Conservation (phyloP, 2,329 filamentous ascomycete genomes). For the Talaromyces sp. region DNA sequence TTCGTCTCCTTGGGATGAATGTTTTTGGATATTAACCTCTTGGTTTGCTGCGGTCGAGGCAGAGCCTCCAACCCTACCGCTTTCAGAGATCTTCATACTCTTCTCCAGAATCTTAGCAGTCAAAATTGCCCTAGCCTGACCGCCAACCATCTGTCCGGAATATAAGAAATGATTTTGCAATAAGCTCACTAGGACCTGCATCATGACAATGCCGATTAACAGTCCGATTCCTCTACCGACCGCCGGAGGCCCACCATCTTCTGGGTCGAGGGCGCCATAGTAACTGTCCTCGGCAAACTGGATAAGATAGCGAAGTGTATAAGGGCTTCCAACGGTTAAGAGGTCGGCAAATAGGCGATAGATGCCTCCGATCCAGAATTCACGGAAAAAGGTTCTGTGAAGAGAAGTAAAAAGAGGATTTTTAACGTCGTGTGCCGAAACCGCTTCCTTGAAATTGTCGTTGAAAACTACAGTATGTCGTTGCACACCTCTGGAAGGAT, state of each 20-base stretch:
- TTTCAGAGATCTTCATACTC: conserved; percentile 6
- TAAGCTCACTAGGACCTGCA: conserved; percentile 5
- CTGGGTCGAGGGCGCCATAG: not conserved
- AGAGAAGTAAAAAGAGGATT: conserved; percentile 3
- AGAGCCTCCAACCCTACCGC: not conserved
- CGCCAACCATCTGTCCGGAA: conserved; percentile 1
- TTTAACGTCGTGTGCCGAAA: not conserved
- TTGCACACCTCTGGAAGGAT: not conserved
- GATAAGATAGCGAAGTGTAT: conserved; percentile 4
- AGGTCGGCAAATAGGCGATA: conserved; percentile 1
- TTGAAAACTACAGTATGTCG: not conserved
- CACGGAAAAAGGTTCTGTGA: conserved; percentile 2
- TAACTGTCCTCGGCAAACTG: not conserved
- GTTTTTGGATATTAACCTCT: not conserved
- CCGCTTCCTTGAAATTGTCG: conserved; percentile 1
- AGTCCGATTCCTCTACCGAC: not conserved
- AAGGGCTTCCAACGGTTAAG: not conserved
- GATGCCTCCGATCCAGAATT: conserved; percentile 5
- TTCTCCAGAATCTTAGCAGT: not conserved
- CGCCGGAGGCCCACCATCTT: not conserved
- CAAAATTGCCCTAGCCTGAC: not conserved
- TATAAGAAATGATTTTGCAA: conserved; percentile 7
- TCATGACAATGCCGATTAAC: not conserved
- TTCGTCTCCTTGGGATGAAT: not conserved
- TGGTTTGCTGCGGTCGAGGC: not conserved